phyloP scores from a whole-genome alignment of 2,329 filamentous ascomycete species.

The Colletotrichum musicola region DNA sequence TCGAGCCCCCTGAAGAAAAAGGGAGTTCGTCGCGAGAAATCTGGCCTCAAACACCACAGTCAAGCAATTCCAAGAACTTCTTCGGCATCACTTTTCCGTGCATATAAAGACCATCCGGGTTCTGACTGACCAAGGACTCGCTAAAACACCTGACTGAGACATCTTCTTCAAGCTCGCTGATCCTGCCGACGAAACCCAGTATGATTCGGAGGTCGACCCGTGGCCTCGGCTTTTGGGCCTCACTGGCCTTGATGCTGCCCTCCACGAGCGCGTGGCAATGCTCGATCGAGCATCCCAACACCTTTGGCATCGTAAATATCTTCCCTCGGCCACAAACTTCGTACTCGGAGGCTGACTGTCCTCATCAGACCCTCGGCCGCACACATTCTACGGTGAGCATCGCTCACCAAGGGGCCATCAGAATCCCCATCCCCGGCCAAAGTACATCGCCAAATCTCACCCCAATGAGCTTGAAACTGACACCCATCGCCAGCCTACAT shows the following conservation, averaged over 20 bases:
- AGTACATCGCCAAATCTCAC: background rate
- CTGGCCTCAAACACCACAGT: background rate
- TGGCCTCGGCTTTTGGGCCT: background rate
- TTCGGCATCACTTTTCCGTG: background rate
- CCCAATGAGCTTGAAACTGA: background rate
- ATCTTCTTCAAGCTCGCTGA: too few species aligned
- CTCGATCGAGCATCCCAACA: background rate
- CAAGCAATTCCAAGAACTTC: background rate
- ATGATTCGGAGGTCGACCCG: too few species aligned
- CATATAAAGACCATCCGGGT: too few species aligned
- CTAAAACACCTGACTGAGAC: too few species aligned
- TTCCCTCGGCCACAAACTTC: too few species aligned
- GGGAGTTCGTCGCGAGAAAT: background rate
- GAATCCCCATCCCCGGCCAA: background rate
- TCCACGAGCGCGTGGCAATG: background rate
- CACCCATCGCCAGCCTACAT: background rate
- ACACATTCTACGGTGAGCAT: background rate
- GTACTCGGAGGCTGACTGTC: too few species aligned
- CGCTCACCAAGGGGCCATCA: background rate
- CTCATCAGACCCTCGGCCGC: background rate
- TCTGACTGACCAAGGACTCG: too few species aligned
- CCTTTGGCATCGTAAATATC: background rate
- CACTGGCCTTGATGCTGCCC: background rate
- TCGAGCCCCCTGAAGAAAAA: background rate
- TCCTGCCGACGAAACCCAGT: too few species aligned